phyloP scores from a whole-genome alignment of 768 basidiomycete species.

The Phanerochaete sordida region DNA sequence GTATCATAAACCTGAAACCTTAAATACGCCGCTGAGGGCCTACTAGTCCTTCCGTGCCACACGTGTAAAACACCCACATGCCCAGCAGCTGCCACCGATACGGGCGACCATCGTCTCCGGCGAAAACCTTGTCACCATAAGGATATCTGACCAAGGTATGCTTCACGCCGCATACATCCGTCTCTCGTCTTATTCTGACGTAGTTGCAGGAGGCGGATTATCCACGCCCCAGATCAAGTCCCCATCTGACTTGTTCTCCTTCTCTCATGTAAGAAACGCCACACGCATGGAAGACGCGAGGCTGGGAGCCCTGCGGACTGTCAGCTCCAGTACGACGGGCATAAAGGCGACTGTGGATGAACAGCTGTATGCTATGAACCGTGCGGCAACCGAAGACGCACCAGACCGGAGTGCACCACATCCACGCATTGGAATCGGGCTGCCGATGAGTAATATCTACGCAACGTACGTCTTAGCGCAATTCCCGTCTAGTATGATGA shows the following conservation, averaged over 20 bases:
- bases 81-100: constrained; percentile 53
- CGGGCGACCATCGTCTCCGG: constrained; percentile 74
- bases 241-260: constrained; percentile 82
- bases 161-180: background rate
- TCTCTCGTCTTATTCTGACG: background rate
- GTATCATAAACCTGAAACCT: constrained; percentile 19
- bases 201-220: constrained; percentile 66
- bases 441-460: constrained; percentile 89
- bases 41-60: constrained; percentile 72
- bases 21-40: background rate
- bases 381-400: constrained; percentile 23
- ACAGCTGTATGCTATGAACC: constrained; percentile 48
- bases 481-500: background rate
- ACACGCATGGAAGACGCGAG: constrained; percentile 63
- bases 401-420: constrained; percentile 50
- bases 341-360: constrained; percentile 79
- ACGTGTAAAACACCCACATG: constrained; percentile 42
- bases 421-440: constrained; percentile 72
- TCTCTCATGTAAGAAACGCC: constrained; percentile 81
- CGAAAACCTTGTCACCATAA: constrained; percentile 69
- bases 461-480: constrained; percentile 53
- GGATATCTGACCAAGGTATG: constrained; percentile 88
- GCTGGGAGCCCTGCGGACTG: constrained; percentile 62
- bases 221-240: constrained; percentile 47
- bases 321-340: constrained; percentile 56